Evolutionary conservation across 805 yeast genomes (phyloP).

Genomic region (Nakazawaea laoshanensis): DNA sequence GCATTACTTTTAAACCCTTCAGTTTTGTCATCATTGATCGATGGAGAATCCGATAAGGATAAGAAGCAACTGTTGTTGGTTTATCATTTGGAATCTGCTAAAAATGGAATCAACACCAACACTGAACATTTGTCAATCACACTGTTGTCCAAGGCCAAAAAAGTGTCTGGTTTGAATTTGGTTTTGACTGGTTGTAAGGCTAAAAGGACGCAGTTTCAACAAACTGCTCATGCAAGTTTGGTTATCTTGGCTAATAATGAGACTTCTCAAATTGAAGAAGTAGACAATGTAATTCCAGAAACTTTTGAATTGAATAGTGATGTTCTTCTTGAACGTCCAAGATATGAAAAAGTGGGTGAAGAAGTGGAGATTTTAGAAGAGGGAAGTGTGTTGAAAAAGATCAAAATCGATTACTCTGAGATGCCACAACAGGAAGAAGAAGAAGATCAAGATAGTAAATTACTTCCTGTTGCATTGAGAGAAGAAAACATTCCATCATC

Average conservation of each 20-base stretch:
- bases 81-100: slow-evolving; percentile 60
- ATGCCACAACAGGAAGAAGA: slow-evolving; percentile 10
- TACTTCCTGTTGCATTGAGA: slow-evolving; percentile 56
- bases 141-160: slow-evolving; percentile 45
- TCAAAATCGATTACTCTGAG: slow-evolving; percentile 29
- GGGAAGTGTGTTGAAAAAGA: slow-evolving; percentile 26
- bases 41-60: slow-evolving; percentile 12
- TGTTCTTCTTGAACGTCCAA: slow-evolving; percentile 65
- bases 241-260: slow-evolving; percentile 63
- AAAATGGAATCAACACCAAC: slow-evolving; percentile 52
- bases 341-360: slow-evolving; percentile 52
- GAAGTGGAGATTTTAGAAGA: slow-evolving; percentile 28
- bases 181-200: slow-evolving; percentile 85
- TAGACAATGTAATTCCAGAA: slow-evolving; percentile 32
- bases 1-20: slow-evolving; percentile 28
- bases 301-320: slow-evolving; percentile 65
- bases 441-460: slow-evolving; percentile 23
- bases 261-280: slow-evolving; percentile 16
- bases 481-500: slow-evolving; percentile 55
- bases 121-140: slow-evolving; percentile 56
- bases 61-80: slow-evolving; percentile 31
- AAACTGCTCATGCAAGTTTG: slow-evolving; percentile 60
- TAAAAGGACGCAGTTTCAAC: slow-evolving; percentile 77
- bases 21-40: slow-evolving; percentile 24
- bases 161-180: slow-evolving; percentile 50